A percentile compares a stretch with the other conserved stretches of the same genome.
Conservation (phyloP, 495 filamentous ascomycete species). For the Oidiodendron maius region DNA sequence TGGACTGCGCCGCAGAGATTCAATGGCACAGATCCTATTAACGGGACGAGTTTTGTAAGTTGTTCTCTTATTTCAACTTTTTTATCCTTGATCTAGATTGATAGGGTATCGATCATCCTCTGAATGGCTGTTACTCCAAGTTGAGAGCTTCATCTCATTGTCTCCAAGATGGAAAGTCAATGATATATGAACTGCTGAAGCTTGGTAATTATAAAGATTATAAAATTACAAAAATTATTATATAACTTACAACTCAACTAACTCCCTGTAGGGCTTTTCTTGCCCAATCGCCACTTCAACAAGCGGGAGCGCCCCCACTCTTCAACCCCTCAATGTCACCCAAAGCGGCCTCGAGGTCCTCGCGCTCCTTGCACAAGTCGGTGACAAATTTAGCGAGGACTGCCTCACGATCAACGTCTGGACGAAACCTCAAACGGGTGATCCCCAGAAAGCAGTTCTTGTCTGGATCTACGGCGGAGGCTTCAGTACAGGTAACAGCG, state of each 20-base stretch:
- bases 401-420: slow-evolving; percentile 50
- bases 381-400: slow-evolving; percentile 36
- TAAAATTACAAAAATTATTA: too few species aligned
- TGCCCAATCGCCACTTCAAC: slow-evolving; percentile 6
- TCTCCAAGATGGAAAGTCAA: too few species aligned
- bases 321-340: slow-evolving; percentile 11
- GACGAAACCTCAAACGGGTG: slow-evolving; percentile 28
- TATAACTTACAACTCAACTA: too few species aligned
- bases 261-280: slow-evolving; percentile 14
- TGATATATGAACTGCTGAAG: too few species aligned
- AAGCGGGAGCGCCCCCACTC: too few species aligned
- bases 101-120: too few species aligned
- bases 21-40: slow-evolving; percentile 10
- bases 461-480: slow-evolving; percentile 34
- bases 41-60: slow-evolving; percentile 24
- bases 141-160: too few species aligned
- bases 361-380: not conserved
- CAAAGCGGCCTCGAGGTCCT: slow-evolving; percentile 1
- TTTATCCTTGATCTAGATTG: too few species aligned
- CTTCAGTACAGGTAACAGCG: slow-evolving; percentile 28
- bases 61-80: too few species aligned
- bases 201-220: too few species aligned
- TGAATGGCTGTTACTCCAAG: too few species aligned
- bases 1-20: slow-evolving; percentile 34
- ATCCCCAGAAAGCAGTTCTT: slow-evolving; percentile 25